A percentile compares a stretch with the other conserved stretches of the same genome.
Conservation (phyloP, 306 rosid genomes). For the Hippophae gyantsensis region DNA sequence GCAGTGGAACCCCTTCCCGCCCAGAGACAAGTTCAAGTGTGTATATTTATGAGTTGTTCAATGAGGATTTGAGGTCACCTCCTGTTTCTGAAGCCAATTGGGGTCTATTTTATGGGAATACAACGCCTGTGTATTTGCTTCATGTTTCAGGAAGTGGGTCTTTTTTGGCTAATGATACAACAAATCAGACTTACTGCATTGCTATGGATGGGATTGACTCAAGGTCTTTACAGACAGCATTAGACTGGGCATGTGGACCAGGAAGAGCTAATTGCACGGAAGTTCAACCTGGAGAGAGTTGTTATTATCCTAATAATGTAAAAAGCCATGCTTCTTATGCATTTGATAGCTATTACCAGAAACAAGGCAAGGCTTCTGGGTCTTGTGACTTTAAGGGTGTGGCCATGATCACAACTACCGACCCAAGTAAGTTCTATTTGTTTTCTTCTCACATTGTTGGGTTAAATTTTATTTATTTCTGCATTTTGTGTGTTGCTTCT, state of each 20-base stretch:
- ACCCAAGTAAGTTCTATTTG: slow-evolving; percentile 57
- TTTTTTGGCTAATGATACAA: slow-evolving; percentile 63
- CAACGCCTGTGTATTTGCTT: slow-evolving; percentile 63
- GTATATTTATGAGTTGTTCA: slow-evolving; percentile 58
- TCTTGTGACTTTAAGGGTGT: slow-evolving; percentile 82
- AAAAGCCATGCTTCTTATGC: slow-evolving; percentile 78
- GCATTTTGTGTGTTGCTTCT: neutral
- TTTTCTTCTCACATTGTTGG: neutral
- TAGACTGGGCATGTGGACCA: slow-evolving; percentile 88
- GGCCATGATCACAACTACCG: slow-evolving; percentile 70
- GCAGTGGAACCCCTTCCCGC: slow-evolving; percentile 65
- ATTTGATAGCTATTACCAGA: slow-evolving; percentile 82
- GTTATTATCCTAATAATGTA: slow-evolving; percentile 72
- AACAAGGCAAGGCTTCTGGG: slow-evolving; percentile 41
- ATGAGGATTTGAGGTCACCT: slow-evolving; percentile 72
- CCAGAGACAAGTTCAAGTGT: slow-evolving; percentile 69
- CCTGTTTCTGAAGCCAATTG: slow-evolving; percentile 75
- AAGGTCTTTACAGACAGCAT: slow-evolving; percentile 66
- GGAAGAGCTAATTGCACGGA: slow-evolving; percentile 71
- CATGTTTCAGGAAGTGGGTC: slow-evolving; percentile 60
- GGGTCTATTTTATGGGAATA: slow-evolving; percentile 70
- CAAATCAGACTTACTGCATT: slow-evolving; percentile 66
- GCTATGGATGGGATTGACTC: slow-evolving; percentile 51
- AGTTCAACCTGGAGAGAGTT: slow-evolving; percentile 71
- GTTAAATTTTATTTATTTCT: neutral